Conservation (phyloP, 768 basidiomycete genomes). For the Pleurotus djamor region DNA sequence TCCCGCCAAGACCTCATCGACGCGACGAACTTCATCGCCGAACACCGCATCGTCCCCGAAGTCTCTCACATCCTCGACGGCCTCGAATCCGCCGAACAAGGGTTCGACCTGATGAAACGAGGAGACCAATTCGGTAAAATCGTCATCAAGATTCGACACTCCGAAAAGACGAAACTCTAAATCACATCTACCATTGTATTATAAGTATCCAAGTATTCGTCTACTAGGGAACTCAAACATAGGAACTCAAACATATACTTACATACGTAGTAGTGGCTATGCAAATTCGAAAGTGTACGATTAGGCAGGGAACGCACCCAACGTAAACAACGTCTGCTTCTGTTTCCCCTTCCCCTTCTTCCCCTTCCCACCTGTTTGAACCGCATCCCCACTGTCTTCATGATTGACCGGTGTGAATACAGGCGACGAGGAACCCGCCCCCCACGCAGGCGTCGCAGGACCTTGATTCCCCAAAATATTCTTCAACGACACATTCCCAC, state of each 20-base stretch:
- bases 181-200: background rate
- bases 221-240: background rate
- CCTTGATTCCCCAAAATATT: slow-evolving; percentile 59
- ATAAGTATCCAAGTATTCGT: background rate
- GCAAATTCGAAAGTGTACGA: background rate
- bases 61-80: slow-evolving; percentile 72
- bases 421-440: slow-evolving; percentile 16
- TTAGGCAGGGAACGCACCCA: slow-evolving; percentile 46
- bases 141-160: slow-evolving; percentile 43
- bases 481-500: slow-evolving; percentile 65
- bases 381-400: slow-evolving; percentile 12
- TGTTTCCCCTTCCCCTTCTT: slow-evolving; percentile 82
- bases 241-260: too few relatives aligned
- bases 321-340: slow-evolving; percentile 81
- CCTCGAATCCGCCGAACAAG: slow-evolving; percentile 59
- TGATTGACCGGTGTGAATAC: slow-evolving; percentile 6
- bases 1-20: slow-evolving; percentile 71
- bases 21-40: slow-evolving; percentile 66
- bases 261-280: too few relatives aligned
- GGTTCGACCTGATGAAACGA: slow-evolving; percentile 62
- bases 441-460: slow-evolving; percentile 41
- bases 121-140: slow-evolving; percentile 82
- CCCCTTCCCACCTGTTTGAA: slow-evolving; percentile 34
- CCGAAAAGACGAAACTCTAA: background rate
- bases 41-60: slow-evolving; percentile 67